Base-by-base conservation (phyloP, 2,329 filamentous ascomycete genomes). In the Iodosphaeria phyllophila region DNA sequence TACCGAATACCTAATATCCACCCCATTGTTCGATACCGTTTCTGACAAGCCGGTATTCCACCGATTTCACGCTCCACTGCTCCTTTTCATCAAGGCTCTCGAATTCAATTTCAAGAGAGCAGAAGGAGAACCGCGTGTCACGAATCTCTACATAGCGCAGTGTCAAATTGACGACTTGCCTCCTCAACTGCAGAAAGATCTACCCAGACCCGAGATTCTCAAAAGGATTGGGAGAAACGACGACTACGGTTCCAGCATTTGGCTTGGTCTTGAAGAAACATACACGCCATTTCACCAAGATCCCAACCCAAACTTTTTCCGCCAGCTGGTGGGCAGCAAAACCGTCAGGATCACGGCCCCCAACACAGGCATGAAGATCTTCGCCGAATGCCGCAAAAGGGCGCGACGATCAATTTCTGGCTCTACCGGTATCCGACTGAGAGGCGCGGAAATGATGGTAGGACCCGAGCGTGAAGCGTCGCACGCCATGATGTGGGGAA, bases 251-350 rank as follows among this genome's bases (percentile, higher is more conserved):
- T 74, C 76, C 0, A 91, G 78, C 37, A 56, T 95, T 21, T 98
- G 86, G 86, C 61, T 95, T 8, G 89, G 89, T 1, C 57, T 74
- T 9, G 70, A 82, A 19, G 82, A 82, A 1, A 93, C 84, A 0
- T 83, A 82, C 37, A 93, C 89, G 1, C 83, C 89, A 4, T 56
- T 92, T 3, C 89, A 98, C 48, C 68, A 77, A 27, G 89, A 98
- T 40, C 89, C 89, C 1, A 95, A 95, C 39, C 82, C 82, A 0
- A 98, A 98, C 42, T 40, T 93, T 0, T 92, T 95, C 44, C 68
- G 79, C 22, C 89, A 98, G 48, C 48, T 95, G 8, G 68, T 67
- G 10, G 70, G 79, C 4, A 48, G 43, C 25, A 98, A 98, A 48
- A 44, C 53, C 0, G 56, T 93, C 10, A 61, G 83, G n/a, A 44